A percentile compares a stretch with the other conserved stretches of the same genome.
Evolutionary conservation across 2,329 filamentous ascomycete species (phyloP).

Genomic region (Talaromyces sp.): DNA sequence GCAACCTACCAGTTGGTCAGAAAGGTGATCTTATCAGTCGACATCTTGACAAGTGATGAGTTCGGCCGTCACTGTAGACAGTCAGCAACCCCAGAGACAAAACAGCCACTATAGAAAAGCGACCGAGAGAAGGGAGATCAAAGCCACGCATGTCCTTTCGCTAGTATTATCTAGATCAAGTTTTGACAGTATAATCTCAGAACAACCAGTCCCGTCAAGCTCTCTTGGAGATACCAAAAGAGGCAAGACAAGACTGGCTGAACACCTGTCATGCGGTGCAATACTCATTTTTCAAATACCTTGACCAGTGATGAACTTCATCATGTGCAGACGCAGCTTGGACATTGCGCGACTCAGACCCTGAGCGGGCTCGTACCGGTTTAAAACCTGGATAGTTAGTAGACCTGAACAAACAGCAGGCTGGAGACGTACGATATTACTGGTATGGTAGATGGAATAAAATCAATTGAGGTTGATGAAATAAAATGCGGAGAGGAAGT

Average conservation of each 20-base stretch:
- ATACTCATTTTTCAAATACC: constrained; percentile 38
- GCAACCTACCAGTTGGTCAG: constrained; percentile 68
- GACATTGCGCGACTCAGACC: constrained; percentile 8
- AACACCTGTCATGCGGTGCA: constrained; percentile 42
- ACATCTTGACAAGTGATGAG: constrained; percentile 54
- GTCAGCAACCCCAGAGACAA: constrained; percentile 7
- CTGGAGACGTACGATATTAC: neutral
- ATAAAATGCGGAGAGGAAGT: neutral
- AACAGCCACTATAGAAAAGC: neutral
- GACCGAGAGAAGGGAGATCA: constrained; percentile 32
- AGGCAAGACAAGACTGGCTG: constrained; percentile 15
- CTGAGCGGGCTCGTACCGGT: constrained; percentile 10
- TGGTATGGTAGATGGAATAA: neutral
- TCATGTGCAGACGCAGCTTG: constrained; percentile 10
- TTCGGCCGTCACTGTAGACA: constrained; percentile 12
- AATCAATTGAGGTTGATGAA: neutral
- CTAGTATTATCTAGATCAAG: constrained; percentile 85
- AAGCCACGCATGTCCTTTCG: constrained; percentile 80
- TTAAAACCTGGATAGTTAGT: constrained; percentile 1
- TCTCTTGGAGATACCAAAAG: constrained; percentile 1
- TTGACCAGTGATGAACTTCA: constrained; percentile 31
- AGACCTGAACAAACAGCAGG: neutral
- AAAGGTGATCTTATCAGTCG: constrained; percentile 80
- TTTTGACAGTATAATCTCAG: constrained; percentile 76
- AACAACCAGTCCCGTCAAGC: constrained; percentile 32